phyloP scores from a whole-genome alignment of 2,329 filamentous ascomycete genomes.

The Ascochyta pisi region DNA sequence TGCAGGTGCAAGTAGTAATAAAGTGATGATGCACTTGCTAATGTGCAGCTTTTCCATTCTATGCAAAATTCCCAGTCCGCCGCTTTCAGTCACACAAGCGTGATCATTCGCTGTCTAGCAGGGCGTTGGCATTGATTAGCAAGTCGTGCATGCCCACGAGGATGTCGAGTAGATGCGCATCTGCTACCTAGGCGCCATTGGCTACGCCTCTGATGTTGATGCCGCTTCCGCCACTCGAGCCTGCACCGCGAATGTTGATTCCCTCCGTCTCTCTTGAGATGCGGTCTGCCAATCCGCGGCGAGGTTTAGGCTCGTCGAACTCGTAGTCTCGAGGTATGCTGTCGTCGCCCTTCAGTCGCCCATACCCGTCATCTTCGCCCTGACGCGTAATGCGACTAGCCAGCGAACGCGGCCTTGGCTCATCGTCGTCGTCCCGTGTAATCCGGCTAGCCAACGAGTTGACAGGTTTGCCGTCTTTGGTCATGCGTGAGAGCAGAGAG shows the following conservation, averaged over 20 bases:
- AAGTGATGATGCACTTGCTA: not conserved
- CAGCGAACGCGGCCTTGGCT: conserved; percentile 26
- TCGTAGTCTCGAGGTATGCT: conserved; percentile 34
- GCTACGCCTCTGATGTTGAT: conserved; percentile 46
- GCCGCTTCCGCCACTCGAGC: conserved; percentile 26
- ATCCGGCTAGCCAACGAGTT: conserved; percentile 41
- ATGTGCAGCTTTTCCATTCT: not conserved
- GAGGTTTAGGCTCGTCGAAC: conserved; percentile 32
- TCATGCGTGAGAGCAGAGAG: conserved; percentile 43
- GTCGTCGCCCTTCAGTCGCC: conserved; percentile 42
- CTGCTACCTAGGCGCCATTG: conserved; percentile 33
- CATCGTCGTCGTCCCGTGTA: conserved; percentile 35
- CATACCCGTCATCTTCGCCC: conserved; percentile 30
- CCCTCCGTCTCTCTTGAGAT: conserved; percentile 26
- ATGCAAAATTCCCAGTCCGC: not conserved
- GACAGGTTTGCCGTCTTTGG: conserved; percentile 42
- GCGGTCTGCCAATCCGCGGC: conserved; percentile 25
- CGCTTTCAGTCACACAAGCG: not conserved
- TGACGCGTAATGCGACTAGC: conserved; percentile 42
- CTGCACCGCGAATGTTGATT: conserved; percentile 44
- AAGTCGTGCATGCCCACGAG: not conserved
- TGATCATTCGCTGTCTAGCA: not conserved
- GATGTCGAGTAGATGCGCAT: not conserved
- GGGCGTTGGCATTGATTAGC: not conserved
- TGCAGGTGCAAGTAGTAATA: not conserved